These are phyloP conservation scores for Cubamyces sp. DNA, from an alignment of 768 basidiomycete species.

Conservation along the genomic window DNA sequence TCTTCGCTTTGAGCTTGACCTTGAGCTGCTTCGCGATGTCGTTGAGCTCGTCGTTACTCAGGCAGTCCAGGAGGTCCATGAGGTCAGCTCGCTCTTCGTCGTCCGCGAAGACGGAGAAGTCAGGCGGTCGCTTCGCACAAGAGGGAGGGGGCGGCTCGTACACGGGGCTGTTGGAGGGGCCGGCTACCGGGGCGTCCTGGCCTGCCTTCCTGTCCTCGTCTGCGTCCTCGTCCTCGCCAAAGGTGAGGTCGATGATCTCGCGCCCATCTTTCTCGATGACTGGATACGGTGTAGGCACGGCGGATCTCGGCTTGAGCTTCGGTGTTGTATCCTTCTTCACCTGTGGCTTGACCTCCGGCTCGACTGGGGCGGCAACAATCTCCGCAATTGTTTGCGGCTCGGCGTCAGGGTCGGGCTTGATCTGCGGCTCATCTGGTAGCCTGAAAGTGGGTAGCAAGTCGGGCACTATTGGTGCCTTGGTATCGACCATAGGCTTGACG, in stretches of 20 bases:
- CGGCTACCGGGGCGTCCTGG: slow-evolving; percentile 14
- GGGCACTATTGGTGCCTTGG: not conserved
- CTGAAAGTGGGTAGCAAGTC: slow-evolving; percentile 1
- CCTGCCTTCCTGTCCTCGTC: slow-evolving; percentile 11
- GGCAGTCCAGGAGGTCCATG: slow-evolving; percentile 45
- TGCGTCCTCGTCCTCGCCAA: slow-evolving; percentile 29
- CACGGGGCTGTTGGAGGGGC: slow-evolving; percentile 9
- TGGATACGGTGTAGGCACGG: not conserved
- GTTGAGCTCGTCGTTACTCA: slow-evolving; percentile 49
- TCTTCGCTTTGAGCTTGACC: slow-evolving; percentile 42
- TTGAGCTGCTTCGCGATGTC: slow-evolving; percentile 49
- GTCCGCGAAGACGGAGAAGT: slow-evolving; percentile 40
- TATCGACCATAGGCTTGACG: not conserved
- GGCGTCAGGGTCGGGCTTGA: not conserved
- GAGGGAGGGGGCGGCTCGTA: slow-evolving; percentile 4
- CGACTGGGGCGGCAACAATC: not conserved
- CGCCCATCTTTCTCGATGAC: slow-evolving; percentile 31
- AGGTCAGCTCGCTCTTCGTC: slow-evolving; percentile 46
- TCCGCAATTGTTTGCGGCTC: not conserved
- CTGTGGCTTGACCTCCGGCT: not conserved
- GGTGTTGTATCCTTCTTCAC: slow-evolving; percentile 18
- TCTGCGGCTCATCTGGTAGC: not conserved
- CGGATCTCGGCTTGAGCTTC: not conserved
- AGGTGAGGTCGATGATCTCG: slow-evolving; percentile 43
- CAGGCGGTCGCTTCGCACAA: slow-evolving; percentile 10